Base-by-base conservation (phyloP, 768 basidiomycete species). In the Suillus tomentosus region DNA sequence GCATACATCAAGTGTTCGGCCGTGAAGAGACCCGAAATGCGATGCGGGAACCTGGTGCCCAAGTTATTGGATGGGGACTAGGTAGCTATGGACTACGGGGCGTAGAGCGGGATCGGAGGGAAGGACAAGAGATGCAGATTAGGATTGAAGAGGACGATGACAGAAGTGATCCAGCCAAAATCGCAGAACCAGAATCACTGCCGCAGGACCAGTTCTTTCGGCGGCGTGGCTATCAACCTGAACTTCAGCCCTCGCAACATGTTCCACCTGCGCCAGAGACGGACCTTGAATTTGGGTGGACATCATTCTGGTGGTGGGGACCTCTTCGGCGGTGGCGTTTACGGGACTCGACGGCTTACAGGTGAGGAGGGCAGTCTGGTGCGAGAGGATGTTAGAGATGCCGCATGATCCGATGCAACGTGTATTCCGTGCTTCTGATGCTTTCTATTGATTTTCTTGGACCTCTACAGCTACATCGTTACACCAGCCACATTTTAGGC, bases 221-320 rank as follows among this genome's bases (percentile, higher is more conserved):
- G 48, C 56, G 42, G 54, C 64, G 65, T n/a, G 37, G 42, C 14
- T 9, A 37, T 43, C 39, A 60, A 59, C 50, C 53, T 27, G 67
- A 68, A 5, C 60, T 36, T 13, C 9, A 24, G 7, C 27, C 64
- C 40, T 34, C 59, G 19, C 61, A 60, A 56, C 61, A 66, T 24
- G 22, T 64, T 54, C 66, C 65, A 9, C 61, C 66, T 24, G 27
- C 10, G 31, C 47, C 37, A 17, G 43, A 58, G 15, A 65, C 66
- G 4, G 62, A 65, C 61, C 57, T 51, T 34, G 64, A 40, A 1
- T 61, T 51, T 31, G 64, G 54, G 2, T 63, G 69, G 14, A 71
- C 72, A 39, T 90, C 89, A 7, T 66, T 90, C 65, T 92, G 87
- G 87, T 91, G 90, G 88, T 92, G 91, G 90, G 89, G 90, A 0